A percentile compares a stretch with the other conserved stretches of the same genome.
These are phyloP conservation scores for Wickerhamiella sorbophila DNA, from an alignment of 805 yeast species.

Conservation along the genomic window DNA sequence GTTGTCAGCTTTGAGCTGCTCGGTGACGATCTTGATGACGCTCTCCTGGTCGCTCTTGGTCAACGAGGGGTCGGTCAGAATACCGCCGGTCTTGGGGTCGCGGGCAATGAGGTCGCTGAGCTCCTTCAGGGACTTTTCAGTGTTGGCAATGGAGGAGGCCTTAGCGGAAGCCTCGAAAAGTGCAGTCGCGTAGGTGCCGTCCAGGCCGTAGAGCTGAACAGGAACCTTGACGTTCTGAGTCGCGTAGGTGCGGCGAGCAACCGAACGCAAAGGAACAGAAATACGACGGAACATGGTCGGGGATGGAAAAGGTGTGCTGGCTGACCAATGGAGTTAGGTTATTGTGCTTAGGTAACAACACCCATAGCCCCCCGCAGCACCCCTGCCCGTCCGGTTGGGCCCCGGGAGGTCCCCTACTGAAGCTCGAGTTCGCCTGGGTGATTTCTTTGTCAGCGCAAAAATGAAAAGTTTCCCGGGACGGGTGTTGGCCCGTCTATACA, in stretches of 20 bases:
- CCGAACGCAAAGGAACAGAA: neutral
- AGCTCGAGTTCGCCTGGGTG: neutral
- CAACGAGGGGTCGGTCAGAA: constrained; percentile 72
- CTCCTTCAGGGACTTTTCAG: constrained; percentile 48
- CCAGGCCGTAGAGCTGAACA: constrained; percentile 85
- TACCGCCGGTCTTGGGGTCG: constrained; percentile 49
- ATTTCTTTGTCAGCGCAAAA: neutral
- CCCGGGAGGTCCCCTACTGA: too few relatives aligned
- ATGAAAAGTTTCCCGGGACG: neutral
- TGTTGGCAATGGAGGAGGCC: constrained; percentile 58
- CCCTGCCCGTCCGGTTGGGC: too few relatives aligned
- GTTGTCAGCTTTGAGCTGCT: constrained; percentile 41
- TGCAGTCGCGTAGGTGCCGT: constrained; percentile 95
- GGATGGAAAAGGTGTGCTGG: neutral
- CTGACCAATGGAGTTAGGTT: constrained; percentile 1
- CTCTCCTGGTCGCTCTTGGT: constrained; percentile 56
- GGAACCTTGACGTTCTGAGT: constrained; percentile 52
- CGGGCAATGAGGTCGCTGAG: constrained; percentile 40
- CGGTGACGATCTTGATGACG: constrained; percentile 47
- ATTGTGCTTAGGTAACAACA: neutral
- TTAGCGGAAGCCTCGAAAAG: constrained; percentile 82
- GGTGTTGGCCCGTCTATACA: neutral
- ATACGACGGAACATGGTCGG: constrained; percentile 2
- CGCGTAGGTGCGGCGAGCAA: constrained; percentile 1
- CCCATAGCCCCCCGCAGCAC: too few relatives aligned